Evolutionary conservation across 257 asterid species (phyloP).

Genomic region (Solanum pinnatisectum): DNA sequence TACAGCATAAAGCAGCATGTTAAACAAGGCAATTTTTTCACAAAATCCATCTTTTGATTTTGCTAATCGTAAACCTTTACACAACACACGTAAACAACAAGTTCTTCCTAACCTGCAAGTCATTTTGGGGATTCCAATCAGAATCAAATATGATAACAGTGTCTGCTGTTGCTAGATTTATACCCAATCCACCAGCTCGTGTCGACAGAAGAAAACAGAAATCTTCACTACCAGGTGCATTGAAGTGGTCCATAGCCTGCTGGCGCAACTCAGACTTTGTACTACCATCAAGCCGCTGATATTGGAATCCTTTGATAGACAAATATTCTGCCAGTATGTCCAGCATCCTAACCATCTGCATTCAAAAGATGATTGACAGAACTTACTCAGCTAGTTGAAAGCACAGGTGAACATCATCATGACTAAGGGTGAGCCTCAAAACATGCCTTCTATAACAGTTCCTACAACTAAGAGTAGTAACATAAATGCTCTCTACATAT

Average conservation of each 20-base stretch:
- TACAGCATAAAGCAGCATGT: neutral
- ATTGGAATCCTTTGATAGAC: conserved; percentile 84
- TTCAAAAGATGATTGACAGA: neutral
- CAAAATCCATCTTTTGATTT: neutral
- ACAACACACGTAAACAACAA: neutral
- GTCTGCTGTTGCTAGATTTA: conserved; percentile 99
- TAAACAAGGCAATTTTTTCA: neutral
- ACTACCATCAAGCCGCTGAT: conserved; percentile 98
- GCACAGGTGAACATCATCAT: neutral
- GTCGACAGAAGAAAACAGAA: conserved; percentile 99
- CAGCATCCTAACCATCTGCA: conserved; percentile 98
- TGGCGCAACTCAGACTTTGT: conserved; percentile 96
- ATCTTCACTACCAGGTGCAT: conserved; percentile 96
- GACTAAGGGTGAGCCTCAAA: neutral
- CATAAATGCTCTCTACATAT: neutral
- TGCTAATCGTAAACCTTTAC: neutral
- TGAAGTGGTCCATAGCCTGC: conserved; percentile 99
- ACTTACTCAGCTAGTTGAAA: neutral
- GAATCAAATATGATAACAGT: conserved; percentile 99
- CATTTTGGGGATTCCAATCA: conserved; percentile 99
- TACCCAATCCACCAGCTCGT: conserved; percentile 99
- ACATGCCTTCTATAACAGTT: neutral
- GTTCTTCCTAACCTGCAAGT: conserved; percentile 64
- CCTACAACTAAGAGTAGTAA: neutral
- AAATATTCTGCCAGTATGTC: conserved; percentile 94